These are phyloP conservation scores for Boletus pseudo-olivaceus DNA, from an alignment of 768 basidiomycete genomes.

Conservation along the genomic window DNA sequence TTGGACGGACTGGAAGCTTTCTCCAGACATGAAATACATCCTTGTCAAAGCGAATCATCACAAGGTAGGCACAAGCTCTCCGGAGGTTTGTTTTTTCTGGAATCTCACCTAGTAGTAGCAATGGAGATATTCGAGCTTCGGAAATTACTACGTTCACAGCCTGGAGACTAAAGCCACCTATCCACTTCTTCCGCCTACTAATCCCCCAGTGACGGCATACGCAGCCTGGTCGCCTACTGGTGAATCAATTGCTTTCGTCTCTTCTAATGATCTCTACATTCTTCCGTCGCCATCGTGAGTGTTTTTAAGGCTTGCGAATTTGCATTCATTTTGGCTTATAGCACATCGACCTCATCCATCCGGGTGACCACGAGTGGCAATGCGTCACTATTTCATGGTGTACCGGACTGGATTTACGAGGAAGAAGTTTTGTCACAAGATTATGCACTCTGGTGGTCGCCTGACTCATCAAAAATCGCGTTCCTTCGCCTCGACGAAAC, in stretches of 20 bases:
- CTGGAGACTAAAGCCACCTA: constrained; percentile 64
- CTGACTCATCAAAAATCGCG: constrained; percentile 55
- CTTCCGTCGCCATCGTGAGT: constrained; percentile 63
- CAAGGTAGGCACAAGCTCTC: constrained; percentile 49
- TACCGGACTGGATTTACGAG: constrained; percentile 97
- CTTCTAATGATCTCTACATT: constrained; percentile 86
- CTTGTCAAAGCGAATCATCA: constrained; percentile 70
- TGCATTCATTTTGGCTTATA: constrained; percentile 16
- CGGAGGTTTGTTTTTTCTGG: not conserved
- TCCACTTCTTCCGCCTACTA: constrained; percentile 63
- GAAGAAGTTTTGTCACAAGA: constrained; percentile 80
- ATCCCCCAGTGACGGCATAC: constrained; percentile 71
- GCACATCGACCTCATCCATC: constrained; percentile 46
- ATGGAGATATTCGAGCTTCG: constrained; percentile 91
- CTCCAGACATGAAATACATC: constrained; percentile 87
- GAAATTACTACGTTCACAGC: constrained; percentile 92
- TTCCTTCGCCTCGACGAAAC: constrained; percentile 90
- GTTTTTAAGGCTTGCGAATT: not conserved
- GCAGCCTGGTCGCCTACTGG: constrained; percentile 85
- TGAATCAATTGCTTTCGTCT: constrained; percentile 83
- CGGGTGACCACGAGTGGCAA: constrained; percentile 82
- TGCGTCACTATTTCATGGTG: constrained; percentile 85
- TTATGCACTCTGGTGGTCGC: constrained; percentile 89
- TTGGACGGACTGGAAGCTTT: constrained; percentile 73
- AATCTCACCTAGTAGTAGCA: constrained; percentile 47